Percentiles rank a stretch among this genome's conserved stretches.
Conservation (phyloP, 2,329 filamentous ascomycete species). For the Ophiostoma piceae region DNA sequence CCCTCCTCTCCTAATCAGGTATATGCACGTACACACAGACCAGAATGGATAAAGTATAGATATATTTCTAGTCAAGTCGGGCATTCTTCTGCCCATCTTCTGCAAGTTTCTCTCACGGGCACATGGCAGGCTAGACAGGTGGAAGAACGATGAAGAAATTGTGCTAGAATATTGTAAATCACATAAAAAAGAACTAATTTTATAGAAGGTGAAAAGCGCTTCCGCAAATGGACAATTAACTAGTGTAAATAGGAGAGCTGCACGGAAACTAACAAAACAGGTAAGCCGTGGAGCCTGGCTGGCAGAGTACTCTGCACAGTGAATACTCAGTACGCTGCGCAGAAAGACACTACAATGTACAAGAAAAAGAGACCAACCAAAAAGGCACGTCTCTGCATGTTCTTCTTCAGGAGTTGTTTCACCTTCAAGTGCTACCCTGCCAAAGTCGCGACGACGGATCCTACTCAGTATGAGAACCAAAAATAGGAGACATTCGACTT, state of each 20-base stretch:
- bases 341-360: neutral
- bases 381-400: neutral
- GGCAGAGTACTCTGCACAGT: too few relatives aligned
- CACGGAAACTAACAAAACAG: neutral
- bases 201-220: neutral
- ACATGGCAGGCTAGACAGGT: neutral
- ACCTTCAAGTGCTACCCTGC: conserved; percentile 9
- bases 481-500: neutral
- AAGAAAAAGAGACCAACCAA: neutral
- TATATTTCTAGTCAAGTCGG: neutral
- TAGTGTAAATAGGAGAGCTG: neutral
- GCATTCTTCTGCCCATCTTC: neutral
- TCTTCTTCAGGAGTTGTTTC: neutral
- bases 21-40: neutral
- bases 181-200: neutral
- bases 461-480: neutral
- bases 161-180: neutral
- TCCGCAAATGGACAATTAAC: neutral
- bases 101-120: neutral
- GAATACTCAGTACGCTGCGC: too few relatives aligned
- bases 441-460: conserved; percentile 1
- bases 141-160: neutral
- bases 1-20: neutral
- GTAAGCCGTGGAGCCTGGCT: neutral
- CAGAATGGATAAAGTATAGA: neutral